These are phyloP conservation scores for Dryadomyces quercivorus DNA, from an alignment of 2,329 filamentous ascomycete genomes.

Conservation along the genomic window DNA sequence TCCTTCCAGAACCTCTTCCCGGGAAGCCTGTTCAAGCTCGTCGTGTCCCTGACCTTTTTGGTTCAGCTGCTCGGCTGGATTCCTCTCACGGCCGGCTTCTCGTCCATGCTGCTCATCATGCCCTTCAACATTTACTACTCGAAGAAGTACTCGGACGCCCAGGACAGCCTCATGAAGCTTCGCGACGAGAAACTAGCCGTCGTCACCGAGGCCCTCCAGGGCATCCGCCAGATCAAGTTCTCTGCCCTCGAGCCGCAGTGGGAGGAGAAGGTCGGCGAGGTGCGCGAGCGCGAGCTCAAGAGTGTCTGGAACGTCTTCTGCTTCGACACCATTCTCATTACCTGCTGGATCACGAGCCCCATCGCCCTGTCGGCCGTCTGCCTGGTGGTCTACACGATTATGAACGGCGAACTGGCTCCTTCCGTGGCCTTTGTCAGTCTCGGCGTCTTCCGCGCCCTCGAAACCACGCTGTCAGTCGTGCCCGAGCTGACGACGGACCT, in stretches of 20 bases:
- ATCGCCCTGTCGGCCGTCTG: slow-evolving; percentile 62
- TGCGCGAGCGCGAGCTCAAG: slow-evolving; percentile 53
- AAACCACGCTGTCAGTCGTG: slow-evolving; percentile 56
- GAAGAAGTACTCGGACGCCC: slow-evolving; percentile 49
- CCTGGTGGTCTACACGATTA: slow-evolving; percentile 52
- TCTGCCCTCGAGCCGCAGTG: slow-evolving; percentile 64
- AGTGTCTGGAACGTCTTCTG: slow-evolving; percentile 56
- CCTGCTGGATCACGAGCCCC: slow-evolving; percentile 62
- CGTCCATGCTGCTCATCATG: slow-evolving; percentile 49
- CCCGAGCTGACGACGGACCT: slow-evolving; percentile 61
- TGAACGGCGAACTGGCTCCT: slow-evolving; percentile 51
- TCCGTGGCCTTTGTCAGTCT: slow-evolving; percentile 72
- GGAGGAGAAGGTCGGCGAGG: slow-evolving; percentile 55
- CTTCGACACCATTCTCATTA: slow-evolving; percentile 49
- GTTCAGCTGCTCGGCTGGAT: slow-evolving; percentile 61
- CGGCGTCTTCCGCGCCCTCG: slow-evolving; percentile 61
- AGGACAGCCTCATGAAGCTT: slow-evolving; percentile 62
- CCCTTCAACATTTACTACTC: slow-evolving; percentile 59
- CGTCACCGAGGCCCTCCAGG: slow-evolving; percentile 64
- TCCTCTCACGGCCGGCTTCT: slow-evolving; percentile 52
- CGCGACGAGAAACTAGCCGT: slow-evolving; percentile 65
- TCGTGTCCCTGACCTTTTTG: slow-evolving; percentile 55
- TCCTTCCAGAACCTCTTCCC: slow-evolving; percentile 54
- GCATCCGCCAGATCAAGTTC: slow-evolving; percentile 78
- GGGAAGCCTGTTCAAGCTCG: slow-evolving; percentile 48